Percentiles rank a stretch among this genome's conserved stretches.
Conservation (phyloP, 1,284 basidiomycete species). For the Mycosarcoma maydis region DNA sequence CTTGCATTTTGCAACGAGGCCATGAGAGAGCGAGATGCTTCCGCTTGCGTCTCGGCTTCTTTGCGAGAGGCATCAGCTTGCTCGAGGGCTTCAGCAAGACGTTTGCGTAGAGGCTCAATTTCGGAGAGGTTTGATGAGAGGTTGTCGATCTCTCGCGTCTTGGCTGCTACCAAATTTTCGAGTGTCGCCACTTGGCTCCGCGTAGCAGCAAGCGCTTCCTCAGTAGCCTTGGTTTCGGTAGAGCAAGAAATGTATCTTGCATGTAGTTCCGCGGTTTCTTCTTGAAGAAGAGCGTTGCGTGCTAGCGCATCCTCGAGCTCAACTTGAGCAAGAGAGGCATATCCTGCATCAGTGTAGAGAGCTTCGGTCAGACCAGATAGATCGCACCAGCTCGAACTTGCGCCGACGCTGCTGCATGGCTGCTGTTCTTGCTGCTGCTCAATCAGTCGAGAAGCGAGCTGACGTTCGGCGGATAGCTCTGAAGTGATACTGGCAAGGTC, state of each 20-base stretch:
- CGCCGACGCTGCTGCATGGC: slow-evolving; percentile 1
- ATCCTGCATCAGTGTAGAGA: slow-evolving; percentile 14
- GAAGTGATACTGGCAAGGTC: slow-evolving; percentile 25
- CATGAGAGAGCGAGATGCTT: slow-evolving; percentile 19
- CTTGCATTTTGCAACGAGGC: slow-evolving; percentile 33
- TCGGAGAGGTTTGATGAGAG: slow-evolving; percentile 21
- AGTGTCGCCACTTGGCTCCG: slow-evolving; percentile 17
- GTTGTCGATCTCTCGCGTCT: slow-evolving; percentile 20
- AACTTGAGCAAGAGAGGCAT: not conserved
- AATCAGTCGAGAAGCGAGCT: slow-evolving; percentile 14
- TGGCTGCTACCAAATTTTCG: slow-evolving; percentile 25
- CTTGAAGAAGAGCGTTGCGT: slow-evolving; percentile 16
- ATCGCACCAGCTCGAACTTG: slow-evolving; percentile 14
- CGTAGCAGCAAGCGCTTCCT: slow-evolving; percentile 19
- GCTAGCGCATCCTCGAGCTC: slow-evolving; percentile 18
- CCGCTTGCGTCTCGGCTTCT: slow-evolving; percentile 19
- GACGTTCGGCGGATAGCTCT: slow-evolving; percentile 28
- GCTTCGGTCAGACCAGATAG: slow-evolving; percentile 4
- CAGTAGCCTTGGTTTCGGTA: slow-evolving; percentile 19
- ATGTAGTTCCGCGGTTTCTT: slow-evolving; percentile 24
- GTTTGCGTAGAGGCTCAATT: slow-evolving; percentile 17
- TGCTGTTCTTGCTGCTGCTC: slow-evolving; percentile 21
- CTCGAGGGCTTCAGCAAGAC: slow-evolving; percentile 16
- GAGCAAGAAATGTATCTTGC: slow-evolving; percentile 11
- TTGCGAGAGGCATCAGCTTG: slow-evolving; percentile 14